Conservation (phyloP, 352 stramenopile species). For the Phytophthora boehmeriae region DNA sequence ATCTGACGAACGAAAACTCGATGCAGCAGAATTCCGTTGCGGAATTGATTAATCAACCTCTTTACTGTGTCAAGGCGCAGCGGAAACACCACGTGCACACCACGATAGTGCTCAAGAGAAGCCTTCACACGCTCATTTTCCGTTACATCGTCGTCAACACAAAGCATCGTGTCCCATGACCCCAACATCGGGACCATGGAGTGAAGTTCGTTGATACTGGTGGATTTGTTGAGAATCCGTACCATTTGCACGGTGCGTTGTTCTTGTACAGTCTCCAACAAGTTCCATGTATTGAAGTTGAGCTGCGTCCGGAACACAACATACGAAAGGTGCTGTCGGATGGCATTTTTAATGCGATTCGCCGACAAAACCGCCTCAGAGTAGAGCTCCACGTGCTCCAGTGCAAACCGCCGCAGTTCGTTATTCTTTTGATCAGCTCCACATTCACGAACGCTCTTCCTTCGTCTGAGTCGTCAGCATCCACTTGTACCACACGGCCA, state of each 20-base stretch:
- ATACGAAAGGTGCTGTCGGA: constrained; percentile 73
- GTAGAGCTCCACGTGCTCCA: constrained; percentile 81
- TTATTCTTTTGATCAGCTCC: constrained; percentile 56
- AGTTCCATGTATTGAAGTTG: constrained; percentile 88
- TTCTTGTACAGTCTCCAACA: constrained; percentile 82
- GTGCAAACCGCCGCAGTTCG: constrained; percentile 49
- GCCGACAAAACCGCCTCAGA: constrained; percentile 78
- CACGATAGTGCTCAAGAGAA: constrained; percentile 74
- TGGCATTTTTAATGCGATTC: constrained; percentile 84
- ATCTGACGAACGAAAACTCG: constrained; percentile 80
- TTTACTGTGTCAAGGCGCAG: constrained; percentile 79
- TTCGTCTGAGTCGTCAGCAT: constrained; percentile 65
- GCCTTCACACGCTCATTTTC: constrained; percentile 67
- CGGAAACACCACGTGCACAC: constrained; percentile 74
- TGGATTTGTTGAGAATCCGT: constrained; percentile 85
- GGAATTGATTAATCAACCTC: constrained; percentile 85
- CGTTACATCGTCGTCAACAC: constrained; percentile 47
- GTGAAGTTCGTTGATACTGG: constrained; percentile 78
- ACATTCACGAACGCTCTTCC: constrained; percentile 67
- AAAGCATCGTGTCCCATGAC: constrained; percentile 67
- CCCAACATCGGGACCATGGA: constrained; percentile 81
- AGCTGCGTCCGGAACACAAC: constrained; percentile 82
- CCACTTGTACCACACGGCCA: constrained; percentile 63
- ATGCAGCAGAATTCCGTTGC: constrained; percentile 82
- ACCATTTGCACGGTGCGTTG: constrained; percentile 87